A percentile compares a stretch with the other conserved stretches of the same genome.
These are phyloP conservation scores for Boletus fagicola DNA, from an alignment of 768 basidiomycete genomes.

Conservation along the genomic window DNA sequence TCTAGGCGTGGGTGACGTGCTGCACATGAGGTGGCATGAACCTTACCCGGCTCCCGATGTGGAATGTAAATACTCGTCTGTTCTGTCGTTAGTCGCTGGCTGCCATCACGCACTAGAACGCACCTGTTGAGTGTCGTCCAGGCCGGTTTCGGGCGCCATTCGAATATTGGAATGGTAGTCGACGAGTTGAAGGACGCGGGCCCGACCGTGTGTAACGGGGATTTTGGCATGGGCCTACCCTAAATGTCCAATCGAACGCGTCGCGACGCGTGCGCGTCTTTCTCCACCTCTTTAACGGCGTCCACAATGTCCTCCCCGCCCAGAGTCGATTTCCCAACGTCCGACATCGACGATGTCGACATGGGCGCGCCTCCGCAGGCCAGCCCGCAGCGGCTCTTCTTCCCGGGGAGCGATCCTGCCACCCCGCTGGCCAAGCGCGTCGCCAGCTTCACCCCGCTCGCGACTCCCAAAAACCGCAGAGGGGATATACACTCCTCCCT, in stretches of 20 bases:
- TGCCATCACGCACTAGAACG: background rate
- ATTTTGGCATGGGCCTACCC: slow-evolving; percentile 37
- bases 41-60: slow-evolving; percentile 21
- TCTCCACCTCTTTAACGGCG: background rate
- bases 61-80: slow-evolving; percentile 35
- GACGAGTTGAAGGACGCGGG: background rate
- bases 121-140: slow-evolving; percentile 31
- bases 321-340: slow-evolving; percentile 61
- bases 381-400: slow-evolving; percentile 26
- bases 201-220: background rate
- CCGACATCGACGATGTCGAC: slow-evolving; percentile 53
- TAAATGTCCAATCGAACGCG: slow-evolving; percentile 49
- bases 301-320: slow-evolving; percentile 61
- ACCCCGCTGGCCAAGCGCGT: slow-evolving; percentile 46
- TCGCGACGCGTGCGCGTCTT: slow-evolving; percentile 46
- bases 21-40: background rate
- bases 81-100: slow-evolving; percentile 10
- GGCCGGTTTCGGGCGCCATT: slow-evolving; percentile 15
- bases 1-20: background rate
- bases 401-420: slow-evolving; percentile 37
- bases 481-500: slow-evolving; percentile 31
- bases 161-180: background rate
- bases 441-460: slow-evolving; percentile 23
- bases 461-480: slow-evolving; percentile 47
- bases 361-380: slow-evolving; percentile 40